Evolutionary conservation across 2,329 filamentous ascomycete genomes (phyloP), one percentile per base, ranked within the genome.

Genomic region (Rhytidhysteron rufulum): DNA sequence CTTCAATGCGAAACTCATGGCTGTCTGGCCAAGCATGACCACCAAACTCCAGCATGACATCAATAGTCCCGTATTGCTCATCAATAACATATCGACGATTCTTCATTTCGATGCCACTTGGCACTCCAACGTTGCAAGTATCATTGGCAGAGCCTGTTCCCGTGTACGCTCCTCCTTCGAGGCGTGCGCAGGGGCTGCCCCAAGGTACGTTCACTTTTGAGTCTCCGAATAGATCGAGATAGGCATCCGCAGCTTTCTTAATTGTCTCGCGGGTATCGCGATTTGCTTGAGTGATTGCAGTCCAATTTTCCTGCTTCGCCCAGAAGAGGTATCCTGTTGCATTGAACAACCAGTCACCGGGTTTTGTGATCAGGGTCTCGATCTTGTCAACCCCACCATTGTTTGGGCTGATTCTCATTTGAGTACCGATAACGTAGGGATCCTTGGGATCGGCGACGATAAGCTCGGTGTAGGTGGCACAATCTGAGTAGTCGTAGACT

Each of bases 281-380:
- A 21, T 48, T 40, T 18, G 21, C 45, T 21, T 30, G 31, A 1
- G 45, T 43, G 18, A 50, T 50, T 10, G 19, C 20, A 15, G 13
- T 21, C 48, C 48, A 50, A 18, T 43, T 40, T 29, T 50, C 48
- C 25, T 37, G 40, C 9, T 30, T 34, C 6, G 38, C 40, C 45
- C 45, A 48, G 31, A 44, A 48, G 17, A 31, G 25, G 31, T 41
- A 37, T 3, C 48, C 45, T 16, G 48, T 50, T 22, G 46, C 36
- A 31, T 50, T 58, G 43, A 58, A 58, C 2, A 56, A 50, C 55
- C 55, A 58, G 32, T 58, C 55, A 2, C 54, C 54, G 2, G 51
- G 47, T 20, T 50, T 56, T 6, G 54, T 57, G 18, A 58, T 35
- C 16, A 58, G 42, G 2, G 43, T 41, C 9, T 57, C 54, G 5